A percentile compares a stretch with the other conserved stretches of the same genome.
Conservation (phyloP, 805 yeast species). For the Metschnikowia rubicola region DNA sequence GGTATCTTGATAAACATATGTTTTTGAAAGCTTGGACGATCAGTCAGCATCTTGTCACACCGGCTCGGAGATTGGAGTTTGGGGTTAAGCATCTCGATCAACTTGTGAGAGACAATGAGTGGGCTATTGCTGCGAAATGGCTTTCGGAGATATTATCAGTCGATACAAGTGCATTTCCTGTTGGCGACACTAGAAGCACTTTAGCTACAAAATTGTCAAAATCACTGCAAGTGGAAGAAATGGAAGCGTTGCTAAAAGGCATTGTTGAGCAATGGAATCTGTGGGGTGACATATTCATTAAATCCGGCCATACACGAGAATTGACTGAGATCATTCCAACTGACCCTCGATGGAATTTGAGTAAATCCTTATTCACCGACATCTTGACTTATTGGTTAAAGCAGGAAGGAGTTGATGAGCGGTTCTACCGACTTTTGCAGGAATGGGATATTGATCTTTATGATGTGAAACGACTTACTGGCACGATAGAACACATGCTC, state of each 20-base stretch:
- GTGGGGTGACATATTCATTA: conserved; percentile 55
- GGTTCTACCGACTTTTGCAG: conserved; percentile 42
- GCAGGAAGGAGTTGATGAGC: conserved; percentile 14
- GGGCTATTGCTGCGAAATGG: conserved; percentile 56
- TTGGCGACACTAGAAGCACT: conserved; percentile 32
- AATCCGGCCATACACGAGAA: conserved; percentile 41
- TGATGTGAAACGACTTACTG: conserved; percentile 42
- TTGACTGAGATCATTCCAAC: conserved; percentile 59
- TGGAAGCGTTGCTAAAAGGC: conserved; percentile 22
- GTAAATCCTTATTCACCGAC: conserved; percentile 26
- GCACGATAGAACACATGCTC: conserved; percentile 45
- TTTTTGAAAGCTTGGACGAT: conserved; percentile 77
- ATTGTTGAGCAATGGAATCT: conserved; percentile 54
- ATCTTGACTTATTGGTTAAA: conserved; percentile 51
- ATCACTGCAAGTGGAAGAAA: conserved; percentile 15
- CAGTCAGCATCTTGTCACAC: conserved; percentile 53
- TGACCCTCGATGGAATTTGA: conserved; percentile 32
- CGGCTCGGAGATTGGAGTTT: conserved; percentile 48
- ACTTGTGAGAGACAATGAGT: conserved; percentile 41
- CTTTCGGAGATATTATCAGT: conserved; percentile 28
- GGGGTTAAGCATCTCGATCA: conserved; percentile 57
- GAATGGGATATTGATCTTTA: conserved; percentile 60
- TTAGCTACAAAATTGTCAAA: conserved; percentile 15
- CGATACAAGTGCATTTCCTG: conserved; percentile 22
- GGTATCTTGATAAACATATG: conserved; percentile 58